Base-by-base conservation (phyloP, 148 eudicot species). In the Nyssa sinensis region DNA sequence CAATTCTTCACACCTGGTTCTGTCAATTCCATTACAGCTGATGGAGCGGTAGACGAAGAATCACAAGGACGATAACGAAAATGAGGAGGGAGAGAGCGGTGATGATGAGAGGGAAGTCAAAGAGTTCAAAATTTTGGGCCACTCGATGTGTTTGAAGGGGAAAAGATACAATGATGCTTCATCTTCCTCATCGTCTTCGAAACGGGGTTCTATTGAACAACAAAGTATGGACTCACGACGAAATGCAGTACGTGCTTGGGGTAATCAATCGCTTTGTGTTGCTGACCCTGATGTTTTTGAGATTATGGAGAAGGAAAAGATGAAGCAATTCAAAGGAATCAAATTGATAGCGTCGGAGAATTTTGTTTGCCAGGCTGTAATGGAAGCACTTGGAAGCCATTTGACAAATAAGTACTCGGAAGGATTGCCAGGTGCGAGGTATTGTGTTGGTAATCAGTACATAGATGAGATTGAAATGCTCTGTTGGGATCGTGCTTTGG, bases 121-220 rank as follows among this genome's bases (percentile, higher is more conserved):
- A 76, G 92, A 89, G 82, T 92, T 92, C 73, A 88, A 87, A 24
- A 82, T 92, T 31, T 49, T 89, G 11, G 94, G 94, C 32, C 92
- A 92, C 44, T 74, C 91, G 0, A n/a, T n/a, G n/a, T n/a, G n/a
- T n/a, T n/a, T n/a, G n/a, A n/a, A n/a, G n/a, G n/a, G n/a, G n/a
- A n/a, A n/a, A n/a, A n/a, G n/a, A n/a, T n/a, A n/a, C n/a, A n/a
- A n/a, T n/a, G n/a, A n/a, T n/a, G n/a, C n/a, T n/a, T n/a, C n/a
- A n/a, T n/a, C n/a, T n/a, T n/a, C n/a, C n/a, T n/a, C n/a, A n/a
- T n/a, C n/a, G n/a, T n/a, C n/a, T n/a, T n/a, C n/a, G n/a, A n/a
- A n/a, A n/a, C n/a, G n/a, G n/a, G n/a, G n/a, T n/a, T n/a, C n/a
- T n/a, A n/a, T n/a, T n/a, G n/a, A n/a, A n/a, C n/a, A n/a, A n/a